Evolutionary conservation across 306 rosid genomes (phyloP).

Genomic region (Prunus persica): Prunus_persica_NCBIv2 NC_034015.1:14036001-14036500

Average conservation of each 20-base stretch:
- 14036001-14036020: slow-evolving; percentile 61
- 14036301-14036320: not conserved
- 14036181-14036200: slow-evolving; percentile 38
- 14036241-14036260: slow-evolving; percentile 20
- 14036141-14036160: slow-evolving; percentile 30
- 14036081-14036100: slow-evolving; percentile 56
- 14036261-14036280: slow-evolving; percentile 13
- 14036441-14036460: not conserved
- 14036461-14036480: not conserved
- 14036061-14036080: slow-evolving; percentile 43
- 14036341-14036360: not conserved
- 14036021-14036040: slow-evolving; percentile 75
- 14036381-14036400: not conserved
- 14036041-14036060: slow-evolving; percentile 58
- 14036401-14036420: not conserved
- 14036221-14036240: slow-evolving; percentile 77
- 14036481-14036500: not conserved
- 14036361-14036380: not conserved
- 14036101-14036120: slow-evolving; percentile 68
- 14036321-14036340: not conserved
- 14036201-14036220: slow-evolving; percentile 64
- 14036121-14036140: slow-evolving; percentile 63
- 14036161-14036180: slow-evolving; percentile 25
- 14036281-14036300: not conserved
- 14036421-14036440: not conserved